Evolutionary conservation across 2,329 filamentous ascomycete genomes (phyloP).

Genomic region (Metarhizium sp.): DNA sequence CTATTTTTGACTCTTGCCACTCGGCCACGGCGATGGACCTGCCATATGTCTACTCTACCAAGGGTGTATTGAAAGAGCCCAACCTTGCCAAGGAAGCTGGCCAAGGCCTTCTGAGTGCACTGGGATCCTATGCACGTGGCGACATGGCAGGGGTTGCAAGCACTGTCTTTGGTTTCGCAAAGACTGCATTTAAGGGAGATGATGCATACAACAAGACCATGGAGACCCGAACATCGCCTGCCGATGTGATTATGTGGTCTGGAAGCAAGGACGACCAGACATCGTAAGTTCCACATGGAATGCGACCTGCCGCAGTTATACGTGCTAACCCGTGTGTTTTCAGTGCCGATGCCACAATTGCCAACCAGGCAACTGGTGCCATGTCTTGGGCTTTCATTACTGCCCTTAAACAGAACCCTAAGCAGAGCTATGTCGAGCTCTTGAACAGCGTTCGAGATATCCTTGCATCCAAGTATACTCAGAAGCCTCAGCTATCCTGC

Average conservation of each 20-base stretch:
- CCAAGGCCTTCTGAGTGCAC: conserved; percentile 59
- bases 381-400: conserved; percentile 98
- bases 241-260: conserved; percentile 97
- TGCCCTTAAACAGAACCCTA: conserved; percentile 81
- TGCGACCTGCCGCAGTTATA: not conserved
- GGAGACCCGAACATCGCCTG: conserved; percentile 84
- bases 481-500: conserved; percentile 93
- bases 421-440: conserved; percentile 92
- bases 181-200: conserved; percentile 75
- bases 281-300: conserved; percentile 37
- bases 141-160: conserved; percentile 75
- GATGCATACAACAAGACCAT: conserved; percentile 70
- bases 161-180: conserved; percentile 75
- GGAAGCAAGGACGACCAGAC: conserved; percentile 95
- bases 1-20: conserved; percentile 76
- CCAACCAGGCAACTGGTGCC: conserved; percentile 82
- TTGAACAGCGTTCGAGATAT: conserved; percentile 93
- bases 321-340: conserved; percentile 9
- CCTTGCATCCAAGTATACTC: conserved; percentile 74
- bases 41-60: conserved; percentile 72
- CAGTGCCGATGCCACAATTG: conserved; percentile 84
- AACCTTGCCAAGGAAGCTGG: conserved; percentile 74
- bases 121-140: conserved; percentile 72
- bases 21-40: conserved; percentile 70
- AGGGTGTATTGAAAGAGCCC: conserved; percentile 71